Percentiles rank a stretch among this genome's conserved stretches.
Evolutionary conservation across 371 early-diverging fungal genomes (phyloP).

Genomic region (Lichtheimia ramosa): DNA sequence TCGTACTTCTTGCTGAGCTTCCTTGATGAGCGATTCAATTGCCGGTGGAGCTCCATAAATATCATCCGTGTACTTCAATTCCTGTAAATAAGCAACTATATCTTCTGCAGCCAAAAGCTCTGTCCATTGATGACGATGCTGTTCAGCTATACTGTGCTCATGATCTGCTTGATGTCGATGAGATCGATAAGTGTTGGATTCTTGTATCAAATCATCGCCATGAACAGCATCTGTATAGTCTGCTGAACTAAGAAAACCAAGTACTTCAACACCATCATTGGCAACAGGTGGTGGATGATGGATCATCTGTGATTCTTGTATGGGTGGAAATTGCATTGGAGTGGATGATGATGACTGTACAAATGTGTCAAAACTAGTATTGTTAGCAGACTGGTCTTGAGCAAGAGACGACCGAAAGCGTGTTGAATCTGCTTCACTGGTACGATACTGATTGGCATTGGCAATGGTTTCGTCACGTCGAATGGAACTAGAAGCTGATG

Average conservation of each 20-base stretch:
- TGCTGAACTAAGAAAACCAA: conserved; percentile 26
- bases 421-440: conserved; percentile 3
- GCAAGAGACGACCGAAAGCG: conserved; percentile 6
- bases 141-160: conserved; percentile 31
- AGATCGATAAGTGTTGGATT: conserved; percentile 22
- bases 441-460: conserved; percentile 7
- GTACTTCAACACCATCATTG: conserved; percentile 29
- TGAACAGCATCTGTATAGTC: conserved; percentile 33
- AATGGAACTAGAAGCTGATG: neutral
- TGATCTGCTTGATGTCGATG: conserved; percentile 38
- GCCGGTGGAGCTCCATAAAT: conserved; percentile 35
- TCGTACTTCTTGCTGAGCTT: conserved; percentile 34
- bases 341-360: conserved; percentile 1
- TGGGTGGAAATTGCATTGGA: neutral
- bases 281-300: neutral
- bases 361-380: conserved; percentile 7
- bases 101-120: conserved; percentile 30
- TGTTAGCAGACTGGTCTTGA: neutral
- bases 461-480: conserved; percentile 12
- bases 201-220: conserved; percentile 29
- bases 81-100: conserved; percentile 37
- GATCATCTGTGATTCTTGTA: neutral
- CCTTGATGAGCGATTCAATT: conserved; percentile 26
- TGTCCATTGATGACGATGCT: conserved; percentile 8
- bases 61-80: conserved; percentile 35